Evolutionary conservation across 495 filamentous ascomycete genomes (phyloP).

Genomic region (Hypoxylon crocopeplum): DNA sequence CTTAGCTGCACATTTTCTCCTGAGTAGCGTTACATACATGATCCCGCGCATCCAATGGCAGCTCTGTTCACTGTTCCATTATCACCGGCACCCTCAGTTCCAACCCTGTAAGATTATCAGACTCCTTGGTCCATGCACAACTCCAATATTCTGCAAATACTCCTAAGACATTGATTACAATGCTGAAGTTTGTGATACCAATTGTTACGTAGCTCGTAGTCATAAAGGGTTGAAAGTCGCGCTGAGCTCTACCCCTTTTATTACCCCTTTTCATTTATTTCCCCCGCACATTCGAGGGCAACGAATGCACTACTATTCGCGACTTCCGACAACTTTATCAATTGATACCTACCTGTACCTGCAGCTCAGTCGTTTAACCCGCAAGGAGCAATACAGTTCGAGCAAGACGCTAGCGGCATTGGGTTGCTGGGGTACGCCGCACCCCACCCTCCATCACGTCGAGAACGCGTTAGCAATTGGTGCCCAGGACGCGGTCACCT

Average conservation of each 20-base stretch:
- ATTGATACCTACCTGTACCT: too few relatives aligned
- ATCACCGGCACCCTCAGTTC: not conserved
- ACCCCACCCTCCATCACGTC: slow-evolving; percentile 18
- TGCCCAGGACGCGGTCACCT: not conserved
- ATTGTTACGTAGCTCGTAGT: not conserved
- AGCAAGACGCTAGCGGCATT: slow-evolving; percentile 24
- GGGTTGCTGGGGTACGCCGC: slow-evolving; percentile 8
- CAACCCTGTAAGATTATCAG: slow-evolving; percentile 25
- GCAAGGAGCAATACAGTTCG: too few relatives aligned
- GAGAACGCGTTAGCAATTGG: slow-evolving; percentile 21
- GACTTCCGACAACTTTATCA: too few relatives aligned
- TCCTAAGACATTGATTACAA: slow-evolving; percentile 22
- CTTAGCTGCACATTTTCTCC: too few relatives aligned
- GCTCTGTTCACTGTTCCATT: slow-evolving; percentile 22
- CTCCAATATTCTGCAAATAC: slow-evolving; percentile 33
- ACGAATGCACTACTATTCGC: too few relatives aligned
- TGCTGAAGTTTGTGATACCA: slow-evolving; percentile 14
- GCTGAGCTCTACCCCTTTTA: too few relatives aligned
- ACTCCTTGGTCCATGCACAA: slow-evolving; percentile 11
- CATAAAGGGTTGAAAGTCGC: too few relatives aligned
- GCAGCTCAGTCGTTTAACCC: too few relatives aligned
- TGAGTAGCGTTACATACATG: slow-evolving; percentile 25
- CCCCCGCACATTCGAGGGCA: too few relatives aligned
- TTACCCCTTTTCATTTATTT: too few relatives aligned
- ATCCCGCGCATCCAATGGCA: slow-evolving; percentile 10